phyloP scores from a whole-genome alignment of 2,329 filamentous ascomycete species.

The Coniochaeta hoffmannii region DNA sequence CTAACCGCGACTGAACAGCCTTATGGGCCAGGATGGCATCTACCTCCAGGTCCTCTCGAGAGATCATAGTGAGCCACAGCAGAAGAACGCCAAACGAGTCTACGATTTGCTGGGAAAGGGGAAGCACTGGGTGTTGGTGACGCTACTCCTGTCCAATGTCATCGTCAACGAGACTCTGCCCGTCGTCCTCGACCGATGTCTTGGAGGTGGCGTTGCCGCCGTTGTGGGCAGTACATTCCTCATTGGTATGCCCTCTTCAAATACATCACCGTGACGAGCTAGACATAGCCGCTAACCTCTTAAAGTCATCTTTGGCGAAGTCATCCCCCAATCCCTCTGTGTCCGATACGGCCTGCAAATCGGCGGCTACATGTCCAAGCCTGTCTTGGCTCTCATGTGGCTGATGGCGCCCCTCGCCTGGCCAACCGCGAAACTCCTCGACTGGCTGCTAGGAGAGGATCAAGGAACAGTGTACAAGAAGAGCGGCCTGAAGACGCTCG shows the following conservation, averaged over 20 bases:
- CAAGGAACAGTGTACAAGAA: conserved; percentile 98
- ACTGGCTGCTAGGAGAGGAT: conserved; percentile 86
- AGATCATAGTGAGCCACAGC: conserved; percentile 78
- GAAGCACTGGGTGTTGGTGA: conserved; percentile 98
- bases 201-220: conserved; percentile 91
- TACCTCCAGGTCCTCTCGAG: conserved; percentile 91
- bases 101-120: conserved; percentile 73
- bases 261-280: not conserved
- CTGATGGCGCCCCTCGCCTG: conserved; percentile 82
- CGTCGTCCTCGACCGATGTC: conserved; percentile 86
- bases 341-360: conserved; percentile 94
- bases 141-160: conserved; percentile 87
- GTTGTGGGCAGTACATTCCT: conserved; percentile 88
- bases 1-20: conserved; percentile 22
- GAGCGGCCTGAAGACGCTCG: conserved; percentile 90
- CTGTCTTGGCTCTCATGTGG: conserved; percentile 87
- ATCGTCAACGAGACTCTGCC: conserved; percentile 96
- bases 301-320: conserved; percentile 92
- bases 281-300: conserved; percentile 7
- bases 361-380: conserved; percentile 85
- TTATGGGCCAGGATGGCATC: conserved; percentile 80
- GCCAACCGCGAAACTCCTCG: conserved; percentile 92
- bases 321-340: conserved; percentile 92
- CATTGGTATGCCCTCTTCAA: conserved; percentile 57
- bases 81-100: conserved; percentile 76